These are phyloP conservation scores for Chenopodium suecicum DNA, from an alignment of 148 eudicot species.

Conservation along the genomic window DNA sequence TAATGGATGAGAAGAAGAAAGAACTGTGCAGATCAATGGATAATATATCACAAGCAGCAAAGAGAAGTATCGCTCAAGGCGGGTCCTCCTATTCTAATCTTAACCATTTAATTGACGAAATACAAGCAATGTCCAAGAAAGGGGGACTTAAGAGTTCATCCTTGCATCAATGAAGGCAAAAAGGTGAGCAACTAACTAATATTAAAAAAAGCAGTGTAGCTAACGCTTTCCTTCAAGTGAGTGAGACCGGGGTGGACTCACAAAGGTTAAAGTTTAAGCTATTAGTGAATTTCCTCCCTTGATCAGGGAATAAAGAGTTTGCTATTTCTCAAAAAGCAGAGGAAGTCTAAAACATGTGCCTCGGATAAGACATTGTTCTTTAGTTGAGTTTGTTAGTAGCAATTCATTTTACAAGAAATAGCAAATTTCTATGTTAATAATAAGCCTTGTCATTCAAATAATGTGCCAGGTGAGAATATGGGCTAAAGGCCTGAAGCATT, in stretches of 20 bases:
- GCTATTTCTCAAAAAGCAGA: too few species aligned
- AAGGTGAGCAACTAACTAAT: not conserved
- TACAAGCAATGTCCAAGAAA: constrained; percentile 26
- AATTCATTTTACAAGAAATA: too few species aligned
- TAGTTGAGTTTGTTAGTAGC: too few species aligned
- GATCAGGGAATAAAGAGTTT: too few species aligned
- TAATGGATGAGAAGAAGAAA: constrained; percentile 34
- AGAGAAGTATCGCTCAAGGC: constrained; percentile 29
- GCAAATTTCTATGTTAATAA: too few species aligned
- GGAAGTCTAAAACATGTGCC: not conserved
- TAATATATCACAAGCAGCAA: constrained; percentile 27
- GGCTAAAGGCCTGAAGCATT: not conserved
- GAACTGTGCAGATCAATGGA: constrained; percentile 24
- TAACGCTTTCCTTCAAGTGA: too few species aligned
- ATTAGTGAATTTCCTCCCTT: too few species aligned
- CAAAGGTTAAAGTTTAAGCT: too few species aligned
- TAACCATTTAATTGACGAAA: constrained; percentile 37
- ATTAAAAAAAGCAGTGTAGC: too few species aligned
- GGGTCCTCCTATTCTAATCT: constrained; percentile 39
- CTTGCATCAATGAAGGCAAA: not conserved
- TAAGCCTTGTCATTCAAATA: constrained; percentile 1
- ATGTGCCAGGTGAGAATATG: not conserved
- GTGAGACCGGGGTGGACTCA: too few species aligned
- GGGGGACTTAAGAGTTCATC: not conserved
- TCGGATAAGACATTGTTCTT: too few species aligned